Percentiles rank a stretch among this genome's conserved stretches.
Conservation (phyloP, 495 filamentous ascomycete species). For the Tricharina praecox region DNA sequence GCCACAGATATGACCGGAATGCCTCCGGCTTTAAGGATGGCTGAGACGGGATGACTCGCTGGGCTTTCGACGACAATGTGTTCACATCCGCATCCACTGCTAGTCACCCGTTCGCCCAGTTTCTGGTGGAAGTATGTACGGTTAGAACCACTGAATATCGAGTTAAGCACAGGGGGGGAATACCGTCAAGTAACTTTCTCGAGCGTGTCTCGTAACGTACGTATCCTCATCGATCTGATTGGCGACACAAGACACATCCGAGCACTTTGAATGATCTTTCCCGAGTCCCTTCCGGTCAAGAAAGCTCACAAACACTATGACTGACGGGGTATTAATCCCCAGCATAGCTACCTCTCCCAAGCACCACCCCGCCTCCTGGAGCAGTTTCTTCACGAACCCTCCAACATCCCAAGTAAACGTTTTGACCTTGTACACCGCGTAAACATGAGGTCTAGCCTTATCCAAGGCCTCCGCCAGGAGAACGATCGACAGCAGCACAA, state of each 20-base stretch:
- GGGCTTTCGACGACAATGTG: constrained; percentile 1
- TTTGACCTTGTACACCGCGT: background rate
- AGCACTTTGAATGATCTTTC: constrained; percentile 1
- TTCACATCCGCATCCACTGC: constrained; percentile 2
- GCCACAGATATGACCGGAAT: constrained; percentile 1
- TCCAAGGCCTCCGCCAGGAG: background rate
- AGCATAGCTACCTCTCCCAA: background rate
- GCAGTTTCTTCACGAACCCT: background rate
- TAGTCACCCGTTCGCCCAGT: no score
- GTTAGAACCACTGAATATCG: no score
- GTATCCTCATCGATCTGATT: constrained; percentile 4
- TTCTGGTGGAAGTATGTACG: no score
- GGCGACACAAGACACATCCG: background rate
- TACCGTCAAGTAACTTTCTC: no score
- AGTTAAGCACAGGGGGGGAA: no score
- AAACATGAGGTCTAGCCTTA: background rate
- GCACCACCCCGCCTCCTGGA: background rate
- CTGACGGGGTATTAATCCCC: background rate
- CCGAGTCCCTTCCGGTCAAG: background rate
- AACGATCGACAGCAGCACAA: background rate
- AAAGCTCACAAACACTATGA: background rate
- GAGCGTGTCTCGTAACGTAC: constrained; percentile 1
- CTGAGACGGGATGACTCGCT: background rate
- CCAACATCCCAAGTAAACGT: background rate
- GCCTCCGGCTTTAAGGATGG: background rate